These are phyloP conservation scores for Isabelozyma pseudorhagii DNA, from an alignment of 805 yeast genomes.

Conservation along the genomic window DNA sequence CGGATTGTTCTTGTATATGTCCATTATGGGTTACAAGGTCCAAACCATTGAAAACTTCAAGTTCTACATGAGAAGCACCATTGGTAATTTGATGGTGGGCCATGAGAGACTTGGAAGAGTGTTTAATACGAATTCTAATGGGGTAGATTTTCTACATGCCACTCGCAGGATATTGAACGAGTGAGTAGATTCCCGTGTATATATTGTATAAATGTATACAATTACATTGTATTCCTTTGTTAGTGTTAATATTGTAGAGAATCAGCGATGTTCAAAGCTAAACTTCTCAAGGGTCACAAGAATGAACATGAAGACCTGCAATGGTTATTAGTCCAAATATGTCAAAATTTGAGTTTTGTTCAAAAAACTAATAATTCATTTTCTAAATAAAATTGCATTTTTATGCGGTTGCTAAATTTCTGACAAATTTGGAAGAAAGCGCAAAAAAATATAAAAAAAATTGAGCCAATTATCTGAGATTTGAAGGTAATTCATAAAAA, in stretches of 20 bases:
- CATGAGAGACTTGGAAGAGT: conserved; percentile 39
- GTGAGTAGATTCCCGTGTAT: not conserved
- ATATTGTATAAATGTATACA: not conserved
- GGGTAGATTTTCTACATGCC: conserved; percentile 3
- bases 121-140: conserved; percentile 15
- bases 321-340: too few species aligned
- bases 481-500: not conserved
- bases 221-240: not conserved
- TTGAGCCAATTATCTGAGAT: not conserved
- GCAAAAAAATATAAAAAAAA: too few species aligned
- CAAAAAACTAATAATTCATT: not conserved
- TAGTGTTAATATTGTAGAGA: too few species aligned
- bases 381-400: not conserved
- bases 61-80: conserved; percentile 28
- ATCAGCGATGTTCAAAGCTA: too few species aligned
- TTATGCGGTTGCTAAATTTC: not conserved
- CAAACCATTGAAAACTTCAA: conserved; percentile 33
- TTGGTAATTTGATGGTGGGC: conserved; percentile 44
- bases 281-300: too few species aligned
- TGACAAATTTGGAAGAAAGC: not conserved
- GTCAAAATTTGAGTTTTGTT: too few species aligned
- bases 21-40: conserved; percentile 38
- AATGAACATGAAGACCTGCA: too few species aligned
- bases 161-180: conserved; percentile 2
- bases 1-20: conserved; percentile 43